Conservation (phyloP, 768 basidiomycete genomes). For the Termitomyces sp. region DNA sequence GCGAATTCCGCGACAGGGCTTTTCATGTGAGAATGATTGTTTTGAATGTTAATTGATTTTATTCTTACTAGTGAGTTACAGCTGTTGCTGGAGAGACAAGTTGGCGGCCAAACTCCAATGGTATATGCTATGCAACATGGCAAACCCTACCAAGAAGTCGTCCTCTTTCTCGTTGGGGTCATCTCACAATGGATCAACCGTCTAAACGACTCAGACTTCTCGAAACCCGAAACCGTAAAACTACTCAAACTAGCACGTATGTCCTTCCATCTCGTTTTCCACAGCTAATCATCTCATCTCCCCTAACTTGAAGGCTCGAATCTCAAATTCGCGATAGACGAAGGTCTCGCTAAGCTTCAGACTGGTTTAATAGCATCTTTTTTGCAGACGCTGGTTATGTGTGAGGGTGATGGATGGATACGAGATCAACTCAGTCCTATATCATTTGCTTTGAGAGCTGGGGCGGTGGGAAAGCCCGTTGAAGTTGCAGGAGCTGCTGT, state of each 20-base stretch:
- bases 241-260: conserved; percentile 77
- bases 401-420: conserved; percentile 91
- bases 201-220: conserved; percentile 77
- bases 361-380: conserved; percentile 88
- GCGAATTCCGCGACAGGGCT: conserved; percentile 77
- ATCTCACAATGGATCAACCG: conserved; percentile 91
- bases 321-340: conserved; percentile 89
- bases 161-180: conserved; percentile 84
- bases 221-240: conserved; percentile 60
- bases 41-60: neutral
- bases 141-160: conserved; percentile 70
- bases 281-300: neutral
- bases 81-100: conserved; percentile 71
- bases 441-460: conserved; percentile 64
- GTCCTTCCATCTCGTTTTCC: conserved; percentile 17
- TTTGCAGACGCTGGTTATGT: conserved; percentile 94
- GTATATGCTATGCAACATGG: conserved; percentile 87
- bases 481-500: conserved; percentile 71
- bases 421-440: conserved; percentile 62
- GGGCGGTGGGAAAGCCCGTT: conserved; percentile 71
- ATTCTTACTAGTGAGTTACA: conserved; percentile 20
- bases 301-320: conserved; percentile 62
- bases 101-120: conserved; percentile 83
- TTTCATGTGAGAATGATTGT: conserved; percentile 57
- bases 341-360: conserved; percentile 77